phyloP scores from a whole-genome alignment of 2,329 filamentous ascomycete genomes.

The Lanzia echinophila region DNA sequence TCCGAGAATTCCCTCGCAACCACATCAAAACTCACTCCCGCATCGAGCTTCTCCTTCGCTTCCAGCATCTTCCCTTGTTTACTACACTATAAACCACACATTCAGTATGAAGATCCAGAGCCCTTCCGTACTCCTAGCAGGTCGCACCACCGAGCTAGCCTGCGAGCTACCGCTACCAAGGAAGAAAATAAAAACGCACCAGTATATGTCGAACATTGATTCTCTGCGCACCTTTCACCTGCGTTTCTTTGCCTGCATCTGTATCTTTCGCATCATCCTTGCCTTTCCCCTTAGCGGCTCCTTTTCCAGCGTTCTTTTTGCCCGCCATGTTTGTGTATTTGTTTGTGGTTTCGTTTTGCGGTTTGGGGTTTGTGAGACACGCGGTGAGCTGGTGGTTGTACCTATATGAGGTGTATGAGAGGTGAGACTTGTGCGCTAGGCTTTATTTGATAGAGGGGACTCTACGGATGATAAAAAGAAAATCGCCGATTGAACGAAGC shows the following conservation, averaged over 20 bases:
- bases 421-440: neutral
- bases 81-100: slow-evolving; percentile 46
- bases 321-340: slow-evolving; percentile 21
- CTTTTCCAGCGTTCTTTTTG: slow-evolving; percentile 25
- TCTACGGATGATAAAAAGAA: too few relatives aligned
- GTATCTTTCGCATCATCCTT: slow-evolving; percentile 36
- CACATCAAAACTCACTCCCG: slow-evolving; percentile 65
- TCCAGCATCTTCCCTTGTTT: slow-evolving; percentile 76
- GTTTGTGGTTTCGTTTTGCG: neutral
- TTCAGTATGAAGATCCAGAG: neutral
- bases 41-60: slow-evolving; percentile 60
- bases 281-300: slow-evolving; percentile 24
- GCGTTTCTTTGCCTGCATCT: slow-evolving; percentile 32
- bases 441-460: neutral
- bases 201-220: slow-evolving; percentile 70
- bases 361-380: neutral
- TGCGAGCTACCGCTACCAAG: too few relatives aligned
- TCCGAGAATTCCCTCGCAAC: slow-evolving; percentile 68
- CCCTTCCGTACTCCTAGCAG: too few relatives aligned
- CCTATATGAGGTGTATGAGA: too few relatives aligned
- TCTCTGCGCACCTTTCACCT: slow-evolving; percentile 55
- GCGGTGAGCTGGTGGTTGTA: neutral
- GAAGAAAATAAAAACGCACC: slow-evolving; percentile 15
- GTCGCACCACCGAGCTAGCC: too few relatives aligned
- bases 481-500: too few relatives aligned